A percentile compares a stretch with the other conserved stretches of the same genome.
Conservation (phyloP, 345 rosid species). For the Reutealis trisperma region DNA sequence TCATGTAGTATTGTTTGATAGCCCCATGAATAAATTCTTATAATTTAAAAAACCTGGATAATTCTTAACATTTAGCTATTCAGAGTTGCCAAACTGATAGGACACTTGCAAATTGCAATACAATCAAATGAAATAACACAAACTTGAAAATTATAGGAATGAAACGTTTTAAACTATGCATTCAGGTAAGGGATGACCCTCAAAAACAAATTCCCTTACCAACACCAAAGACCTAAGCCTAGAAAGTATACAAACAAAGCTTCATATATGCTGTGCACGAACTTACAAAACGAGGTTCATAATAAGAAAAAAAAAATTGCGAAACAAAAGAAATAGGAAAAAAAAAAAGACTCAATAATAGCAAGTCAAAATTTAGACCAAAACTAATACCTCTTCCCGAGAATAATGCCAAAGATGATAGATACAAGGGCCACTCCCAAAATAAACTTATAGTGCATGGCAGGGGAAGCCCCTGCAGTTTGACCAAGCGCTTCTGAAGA, state of each 20-base stretch:
- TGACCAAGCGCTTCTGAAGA: constrained; percentile 36
- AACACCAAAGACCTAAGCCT: not conserved
- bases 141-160: constrained; percentile 10
- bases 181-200: constrained; percentile 10
- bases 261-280: constrained; percentile 13
- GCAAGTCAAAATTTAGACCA: constrained; percentile 11
- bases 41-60: too few relatives aligned
- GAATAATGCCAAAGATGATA: constrained; percentile 63
- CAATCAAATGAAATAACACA: constrained; percentile 1
- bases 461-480: constrained; percentile 37
- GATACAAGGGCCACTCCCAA: constrained; percentile 74
- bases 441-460: constrained; percentile 50
- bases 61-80: too few relatives aligned
- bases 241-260: not conserved
- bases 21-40: not conserved
- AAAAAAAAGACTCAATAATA: not conserved
- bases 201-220: constrained; percentile 19
- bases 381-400: constrained; percentile 78
- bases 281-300: not conserved
- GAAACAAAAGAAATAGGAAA: not conserved
- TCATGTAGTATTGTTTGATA: not conserved
- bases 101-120: not conserved
- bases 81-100: not conserved
- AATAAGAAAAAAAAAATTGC: not conserved
- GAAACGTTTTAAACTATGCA: not conserved